Percentiles rank a stretch among this genome's conserved stretches.
Conservation (phyloP, 495 filamentous ascomycete species). For the Glonium stellatum region DNA sequence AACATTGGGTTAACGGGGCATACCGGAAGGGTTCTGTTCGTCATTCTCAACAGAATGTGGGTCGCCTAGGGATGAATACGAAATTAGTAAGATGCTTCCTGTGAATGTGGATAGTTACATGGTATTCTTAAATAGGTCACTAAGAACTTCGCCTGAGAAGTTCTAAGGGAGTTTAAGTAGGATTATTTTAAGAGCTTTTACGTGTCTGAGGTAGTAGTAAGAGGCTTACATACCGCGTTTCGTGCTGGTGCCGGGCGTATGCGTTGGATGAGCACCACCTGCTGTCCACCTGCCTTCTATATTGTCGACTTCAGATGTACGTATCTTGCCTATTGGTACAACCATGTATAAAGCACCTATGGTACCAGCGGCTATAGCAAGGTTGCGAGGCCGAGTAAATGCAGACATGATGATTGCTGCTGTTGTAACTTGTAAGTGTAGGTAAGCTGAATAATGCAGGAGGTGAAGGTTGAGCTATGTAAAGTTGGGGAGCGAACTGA, state of each 20-base stretch:
- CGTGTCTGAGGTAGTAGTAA: too few species aligned
- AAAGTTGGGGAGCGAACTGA: background rate
- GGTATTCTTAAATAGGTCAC: too few species aligned
- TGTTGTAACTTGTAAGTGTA: too few species aligned
- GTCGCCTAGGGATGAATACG: too few species aligned
- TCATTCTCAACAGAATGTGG: too few species aligned
- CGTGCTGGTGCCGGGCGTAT: conserved; percentile 28
- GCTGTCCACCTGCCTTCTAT: conserved; percentile 29
- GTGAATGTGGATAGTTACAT: too few species aligned
- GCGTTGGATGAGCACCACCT: conserved; percentile 28
- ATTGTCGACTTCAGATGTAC: conserved; percentile 27
- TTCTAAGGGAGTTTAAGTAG: too few species aligned
- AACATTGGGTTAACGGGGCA: too few species aligned
- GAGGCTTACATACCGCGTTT: conserved; percentile 16
- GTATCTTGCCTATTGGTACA: conserved; percentile 20
- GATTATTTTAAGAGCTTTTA: too few species aligned
- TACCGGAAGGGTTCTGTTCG: too few species aligned
- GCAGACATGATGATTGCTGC: conserved; percentile 1
- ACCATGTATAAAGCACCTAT: conserved; percentile 24
- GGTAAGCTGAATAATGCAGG: background rate
- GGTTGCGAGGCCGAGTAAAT: conserved; percentile 18
- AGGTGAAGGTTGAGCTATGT: background rate
- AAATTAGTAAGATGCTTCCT: too few species aligned
- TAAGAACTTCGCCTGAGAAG: too few species aligned
- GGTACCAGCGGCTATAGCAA: conserved; percentile 30